Evolutionary conservation across 768 basidiomycete species (phyloP).

Genomic region (Neoboletus subvelutipes): DNA sequence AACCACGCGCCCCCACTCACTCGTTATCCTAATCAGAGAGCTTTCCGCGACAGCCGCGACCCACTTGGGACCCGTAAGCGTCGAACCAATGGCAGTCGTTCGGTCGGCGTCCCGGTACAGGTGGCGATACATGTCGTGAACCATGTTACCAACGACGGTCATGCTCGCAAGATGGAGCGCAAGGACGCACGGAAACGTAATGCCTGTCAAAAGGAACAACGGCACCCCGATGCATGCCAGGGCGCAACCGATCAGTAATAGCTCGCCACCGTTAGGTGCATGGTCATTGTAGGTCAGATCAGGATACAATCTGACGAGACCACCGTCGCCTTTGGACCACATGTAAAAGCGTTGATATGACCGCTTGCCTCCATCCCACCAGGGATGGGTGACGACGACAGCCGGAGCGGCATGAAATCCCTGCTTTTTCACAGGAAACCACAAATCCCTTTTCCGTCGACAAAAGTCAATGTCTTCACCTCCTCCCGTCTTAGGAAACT

Average conservation of each 20-base stretch:
- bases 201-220: slow-evolving; percentile 15
- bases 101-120: slow-evolving; percentile 42
- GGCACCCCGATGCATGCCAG: slow-evolving; percentile 15
- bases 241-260: slow-evolving; percentile 32
- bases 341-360: slow-evolving; percentile 55
- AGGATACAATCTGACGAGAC: slow-evolving; percentile 48
- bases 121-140: slow-evolving; percentile 51
- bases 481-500: slow-evolving; percentile 62
- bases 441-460: slow-evolving; percentile 43
- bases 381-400: slow-evolving; percentile 55
- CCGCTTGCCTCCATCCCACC: slow-evolving; percentile 49
- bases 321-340: slow-evolving; percentile 60
- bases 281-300: slow-evolving; percentile 44
- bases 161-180: slow-evolving; percentile 27
- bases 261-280: slow-evolving; percentile 51
- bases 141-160: slow-evolving; percentile 41
- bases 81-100: slow-evolving; percentile 33
- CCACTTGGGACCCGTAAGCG: slow-evolving; percentile 38
- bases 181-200: slow-evolving; percentile 8
- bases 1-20: slow-evolving; percentile 47
- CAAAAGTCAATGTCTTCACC: slow-evolving; percentile 66
- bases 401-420: slow-evolving; percentile 50
- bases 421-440: slow-evolving; percentile 32
- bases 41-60: slow-evolving; percentile 48
- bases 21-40: slow-evolving; percentile 48